These are phyloP conservation scores for Radiomyces spectabilis DNA, from an alignment of 192 early-diverging fungal genomes.

Conservation along the genomic window DNA sequence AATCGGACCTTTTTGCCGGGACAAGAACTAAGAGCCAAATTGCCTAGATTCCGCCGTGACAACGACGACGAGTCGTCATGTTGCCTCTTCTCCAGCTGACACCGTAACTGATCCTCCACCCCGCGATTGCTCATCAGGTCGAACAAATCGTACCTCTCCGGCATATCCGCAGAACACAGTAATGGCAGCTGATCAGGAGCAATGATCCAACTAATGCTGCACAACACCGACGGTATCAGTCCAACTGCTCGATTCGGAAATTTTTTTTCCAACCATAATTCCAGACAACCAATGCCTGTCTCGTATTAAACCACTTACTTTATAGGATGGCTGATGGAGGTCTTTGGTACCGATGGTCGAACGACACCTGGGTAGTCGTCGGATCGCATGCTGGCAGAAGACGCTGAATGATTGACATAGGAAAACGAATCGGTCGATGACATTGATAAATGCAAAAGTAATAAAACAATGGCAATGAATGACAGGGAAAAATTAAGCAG, in stretches of 20 bases:
- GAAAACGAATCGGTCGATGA: too few relatives aligned
- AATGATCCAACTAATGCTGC: constrained; percentile 26
- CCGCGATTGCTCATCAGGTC: constrained; percentile 7
- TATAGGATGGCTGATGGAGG: constrained; percentile 26
- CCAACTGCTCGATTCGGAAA: too few relatives aligned
- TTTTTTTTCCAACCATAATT: too few relatives aligned
- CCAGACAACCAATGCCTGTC: too few relatives aligned
- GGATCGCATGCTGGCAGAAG: too few relatives aligned
- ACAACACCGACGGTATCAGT: too few relatives aligned
- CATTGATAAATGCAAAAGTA: too few relatives aligned
- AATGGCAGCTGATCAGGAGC: constrained; percentile 10
- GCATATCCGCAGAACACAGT: neutral
- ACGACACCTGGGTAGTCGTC: too few relatives aligned
- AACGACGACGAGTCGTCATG: neutral
- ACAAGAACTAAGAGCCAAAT: constrained; percentile 61
- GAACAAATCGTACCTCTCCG: constrained; percentile 4
- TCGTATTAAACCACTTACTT: constrained; percentile 12
- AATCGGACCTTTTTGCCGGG: constrained; percentile 78
- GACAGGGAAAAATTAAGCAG: too few relatives aligned
- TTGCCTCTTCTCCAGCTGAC: neutral
- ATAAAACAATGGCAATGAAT: too few relatives aligned
- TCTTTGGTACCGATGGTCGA: constrained; percentile 13
- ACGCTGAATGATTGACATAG: too few relatives aligned
- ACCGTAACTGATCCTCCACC: neutral
- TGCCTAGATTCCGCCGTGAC: constrained; percentile 30